These are phyloP conservation scores for Debaryomyces hansenii DNA, from an alignment of 805 yeast genomes.

Conservation along the genomic window DNA sequence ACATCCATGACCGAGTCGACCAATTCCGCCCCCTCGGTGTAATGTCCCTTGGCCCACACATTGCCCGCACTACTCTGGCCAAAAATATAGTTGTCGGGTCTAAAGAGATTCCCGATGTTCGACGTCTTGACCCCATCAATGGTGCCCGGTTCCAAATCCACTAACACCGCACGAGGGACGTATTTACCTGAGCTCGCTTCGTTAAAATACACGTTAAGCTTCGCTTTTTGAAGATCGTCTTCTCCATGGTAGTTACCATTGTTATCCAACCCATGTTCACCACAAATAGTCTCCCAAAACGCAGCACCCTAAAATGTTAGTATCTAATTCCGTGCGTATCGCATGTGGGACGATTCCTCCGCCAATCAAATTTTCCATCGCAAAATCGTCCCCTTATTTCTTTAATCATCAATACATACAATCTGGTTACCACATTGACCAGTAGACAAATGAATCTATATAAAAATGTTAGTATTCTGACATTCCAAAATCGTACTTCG, in stretches of 20 bases:
- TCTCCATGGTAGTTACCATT: slow-evolving; percentile 69
- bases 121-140: slow-evolving; percentile 82
- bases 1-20: slow-evolving; percentile 88
- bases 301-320: slow-evolving; percentile 67
- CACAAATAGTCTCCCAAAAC: slow-evolving; percentile 90
- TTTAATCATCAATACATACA: slow-evolving; percentile 41
- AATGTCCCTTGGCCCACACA: slow-evolving; percentile 97
- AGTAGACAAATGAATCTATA: slow-evolving; percentile 87
- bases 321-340: not conserved
- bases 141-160: slow-evolving; percentile 93
- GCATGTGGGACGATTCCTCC: not conserved
- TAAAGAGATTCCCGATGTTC: slow-evolving; percentile 78
- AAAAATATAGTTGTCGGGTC: slow-evolving; percentile 88
- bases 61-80: slow-evolving; percentile 95
- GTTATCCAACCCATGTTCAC: slow-evolving; percentile 79
- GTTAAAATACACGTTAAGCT: slow-evolving; percentile 81
- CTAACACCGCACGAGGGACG: slow-evolving; percentile 91
- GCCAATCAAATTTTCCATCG: not conserved
- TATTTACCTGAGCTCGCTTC: slow-evolving; percentile 86
- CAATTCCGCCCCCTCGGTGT: slow-evolving; percentile 94
- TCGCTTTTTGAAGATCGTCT: slow-evolving; percentile 44
- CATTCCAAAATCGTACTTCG: not conserved
- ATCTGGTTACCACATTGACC: slow-evolving; percentile 99
- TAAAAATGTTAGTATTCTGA: slow-evolving; percentile 5
- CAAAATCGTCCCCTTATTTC: not conserved